Evolutionary conservation across 192 early-diverging fungal species (phyloP).

Genomic region (Backusella australiensis): DNA sequence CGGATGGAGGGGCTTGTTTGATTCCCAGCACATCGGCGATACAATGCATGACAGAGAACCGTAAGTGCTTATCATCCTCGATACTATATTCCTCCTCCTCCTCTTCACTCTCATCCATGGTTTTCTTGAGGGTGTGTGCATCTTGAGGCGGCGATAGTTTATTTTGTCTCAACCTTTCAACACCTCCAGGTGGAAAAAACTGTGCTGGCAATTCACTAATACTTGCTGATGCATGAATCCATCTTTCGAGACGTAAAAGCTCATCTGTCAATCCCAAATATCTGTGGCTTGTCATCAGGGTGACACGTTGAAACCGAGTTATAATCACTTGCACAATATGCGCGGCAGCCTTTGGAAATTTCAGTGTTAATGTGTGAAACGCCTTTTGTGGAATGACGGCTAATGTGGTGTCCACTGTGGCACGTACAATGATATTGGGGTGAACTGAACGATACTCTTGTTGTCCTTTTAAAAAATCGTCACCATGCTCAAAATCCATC

Average conservation of each 20-base stretch:
- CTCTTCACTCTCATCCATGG: background rate
- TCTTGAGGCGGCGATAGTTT: slow-evolving; percentile 5
- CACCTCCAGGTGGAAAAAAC: slow-evolving; percentile 48
- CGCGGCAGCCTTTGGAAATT: slow-evolving; percentile 89
- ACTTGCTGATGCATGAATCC: slow-evolving; percentile 70
- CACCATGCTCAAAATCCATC: background rate
- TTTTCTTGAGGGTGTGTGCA: background rate
- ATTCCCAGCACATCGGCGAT: slow-evolving; percentile 57
- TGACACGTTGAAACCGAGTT: slow-evolving; percentile 93
- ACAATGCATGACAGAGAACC: slow-evolving; percentile 58
- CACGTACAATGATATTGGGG: slow-evolving; percentile 79
- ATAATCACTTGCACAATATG: slow-evolving; percentile 95
- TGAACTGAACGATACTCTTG: slow-evolving; percentile 42
- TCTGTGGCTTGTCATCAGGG: slow-evolving; percentile 84
- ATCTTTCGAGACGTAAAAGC: slow-evolving; percentile 80
- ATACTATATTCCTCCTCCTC: slow-evolving; percentile 37
- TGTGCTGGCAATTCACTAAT: slow-evolving; percentile 47
- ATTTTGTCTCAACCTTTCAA: slow-evolving; percentile 53
- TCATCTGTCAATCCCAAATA: slow-evolving; percentile 87
- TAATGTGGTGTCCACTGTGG: slow-evolving; percentile 84
- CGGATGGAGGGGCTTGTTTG: background rate
- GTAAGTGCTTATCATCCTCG: slow-evolving; percentile 55
- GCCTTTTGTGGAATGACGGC: slow-evolving; percentile 94
- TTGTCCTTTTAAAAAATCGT: background rate
- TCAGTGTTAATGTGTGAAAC: slow-evolving; percentile 81